Base-by-base conservation (phyloP, 2,329 filamentous ascomycete species). In the Cyphellophora attinorum region DNA sequence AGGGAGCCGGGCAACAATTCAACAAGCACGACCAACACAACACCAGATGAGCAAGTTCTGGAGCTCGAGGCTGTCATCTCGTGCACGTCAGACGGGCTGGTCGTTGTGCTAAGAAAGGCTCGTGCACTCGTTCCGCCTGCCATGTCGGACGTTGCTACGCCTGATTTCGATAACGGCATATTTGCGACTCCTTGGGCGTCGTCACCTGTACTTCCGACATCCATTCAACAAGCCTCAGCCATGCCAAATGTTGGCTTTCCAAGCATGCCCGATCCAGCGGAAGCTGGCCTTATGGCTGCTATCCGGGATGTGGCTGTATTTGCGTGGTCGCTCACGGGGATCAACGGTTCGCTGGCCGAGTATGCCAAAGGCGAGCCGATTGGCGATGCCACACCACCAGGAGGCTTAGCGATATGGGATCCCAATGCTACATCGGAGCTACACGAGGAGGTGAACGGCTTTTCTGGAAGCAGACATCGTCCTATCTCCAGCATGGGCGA, bases 11-110 rank as follows among this genome's bases (percentile, higher is more conserved):
- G n/a, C 29, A 16, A 13, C 19, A 25, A 25, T 25, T 25, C 21
- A 8, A 25, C 21, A 25, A 8, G 8, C 21, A 25, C 21, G 8
- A 25, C 8, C 21, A 25, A 8, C 21, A 25, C 32, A 4, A 40
- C 41, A 13, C 37, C 41, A 15, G 39, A 34, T 33, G 33, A 38
- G 19, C 27, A 28, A 32, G 66, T 68, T 2, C 67, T 85, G 33
- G 84, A 93, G 58, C 64, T 93, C 3, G 85, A 93, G 59, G 85
- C 85, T 2, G 84, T 93, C n/a, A 79, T 93, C 4, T 93, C 85
- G 1, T 93, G 85, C 58, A 85, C 85, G 2, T 93, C 85, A 0
- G 85, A 93, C 54, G 85, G 85, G 1, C 65, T 93, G 1, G 84
- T 93, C 2, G 84, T 93, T 5, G 78, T 89, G 32, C 63, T 93